Conservation (phyloP, 352 stramenopile species). For the Phytophthora ohioensis region DNA sequence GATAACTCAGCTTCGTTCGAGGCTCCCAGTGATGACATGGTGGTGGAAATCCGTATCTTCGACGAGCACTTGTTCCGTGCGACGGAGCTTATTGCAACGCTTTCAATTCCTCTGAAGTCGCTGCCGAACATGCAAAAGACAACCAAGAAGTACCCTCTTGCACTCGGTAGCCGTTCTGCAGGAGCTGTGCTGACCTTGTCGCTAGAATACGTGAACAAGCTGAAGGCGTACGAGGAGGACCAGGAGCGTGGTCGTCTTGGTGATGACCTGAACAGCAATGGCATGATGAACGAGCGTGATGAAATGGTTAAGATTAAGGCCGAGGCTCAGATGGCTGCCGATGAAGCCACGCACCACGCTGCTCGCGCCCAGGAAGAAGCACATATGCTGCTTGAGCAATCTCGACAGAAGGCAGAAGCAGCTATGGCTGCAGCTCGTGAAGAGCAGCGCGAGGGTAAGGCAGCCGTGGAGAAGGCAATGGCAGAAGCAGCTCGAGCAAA, state of each 20-base stretch:
- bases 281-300: conserved; percentile 81
- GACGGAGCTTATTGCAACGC: conserved; percentile 75
- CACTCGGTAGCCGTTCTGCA: conserved; percentile 79
- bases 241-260: conserved; percentile 66
- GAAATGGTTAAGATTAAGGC: conserved; percentile 88
- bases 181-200: conserved; percentile 80
- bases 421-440: conserved; percentile 84
- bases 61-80: conserved; percentile 85
- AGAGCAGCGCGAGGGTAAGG: conserved; percentile 84
- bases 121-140: conserved; percentile 88
- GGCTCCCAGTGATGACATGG: conserved; percentile 78
- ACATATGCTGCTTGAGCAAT: conserved; percentile 76
- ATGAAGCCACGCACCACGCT: conserved; percentile 81
- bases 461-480: conserved; percentile 86
- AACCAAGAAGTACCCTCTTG: conserved; percentile 84
- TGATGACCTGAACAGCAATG: conserved; percentile 64
- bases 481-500: conserved; percentile 81
- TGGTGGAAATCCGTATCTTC: conserved; percentile 86
- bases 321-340: conserved; percentile 81
- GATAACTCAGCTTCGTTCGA: conserved; percentile 89
- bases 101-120: conserved; percentile 84
- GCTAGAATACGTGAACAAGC: conserved; percentile 89
- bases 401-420: conserved; percentile 81
- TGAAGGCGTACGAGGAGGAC: conserved; percentile 79
- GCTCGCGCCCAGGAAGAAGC: conserved; percentile 79